phyloP scores from a whole-genome alignment of 192 early-diverging fungal genomes.

The Globomyces pollinis-pini region DNA sequence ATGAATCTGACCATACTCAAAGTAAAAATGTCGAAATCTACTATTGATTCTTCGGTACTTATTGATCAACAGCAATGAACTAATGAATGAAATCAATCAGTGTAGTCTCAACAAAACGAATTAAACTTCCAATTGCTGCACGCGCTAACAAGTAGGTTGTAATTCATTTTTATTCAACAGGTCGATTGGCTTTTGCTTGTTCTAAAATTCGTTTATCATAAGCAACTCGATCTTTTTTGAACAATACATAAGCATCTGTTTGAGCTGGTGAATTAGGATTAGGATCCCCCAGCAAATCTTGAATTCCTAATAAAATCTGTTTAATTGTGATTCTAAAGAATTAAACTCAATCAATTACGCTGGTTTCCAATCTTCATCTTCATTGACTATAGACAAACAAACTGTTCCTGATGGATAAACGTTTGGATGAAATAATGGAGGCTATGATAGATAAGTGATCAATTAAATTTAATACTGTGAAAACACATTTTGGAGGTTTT shows the following conservation, averaged over 20 bases:
- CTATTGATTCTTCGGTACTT: no score
- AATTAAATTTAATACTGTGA: no score
- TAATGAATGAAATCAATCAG: neutral
- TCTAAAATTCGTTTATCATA: constrained; percentile 17
- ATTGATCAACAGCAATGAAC: neutral
- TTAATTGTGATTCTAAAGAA: constrained; percentile 95
- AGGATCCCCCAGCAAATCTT: constrained; percentile 80
- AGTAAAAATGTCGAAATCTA: no score
- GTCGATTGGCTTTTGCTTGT: constrained; percentile 19
- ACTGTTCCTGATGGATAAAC: constrained; percentile 97
- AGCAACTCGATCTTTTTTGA: constrained; percentile 47
- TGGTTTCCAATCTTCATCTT: constrained; percentile 91
- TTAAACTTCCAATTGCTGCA: no score
- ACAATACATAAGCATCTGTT: constrained; percentile 70
- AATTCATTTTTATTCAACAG: constrained; percentile 19
- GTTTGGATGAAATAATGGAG: constrained; percentile 86
- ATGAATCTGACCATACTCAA: no score
- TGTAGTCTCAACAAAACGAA: no score
- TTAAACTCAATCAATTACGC: no score
- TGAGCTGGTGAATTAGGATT: constrained; percentile 89
- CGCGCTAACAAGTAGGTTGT: no score
- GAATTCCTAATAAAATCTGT: constrained; percentile 92
- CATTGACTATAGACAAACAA: constrained; percentile 93
- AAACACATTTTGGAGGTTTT: constrained; percentile 16
- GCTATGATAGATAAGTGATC: constrained; percentile 46